phyloP scores from a whole-genome alignment of 495 filamentous ascomycete genomes.

The Penicilliopsis zonata region DNA sequence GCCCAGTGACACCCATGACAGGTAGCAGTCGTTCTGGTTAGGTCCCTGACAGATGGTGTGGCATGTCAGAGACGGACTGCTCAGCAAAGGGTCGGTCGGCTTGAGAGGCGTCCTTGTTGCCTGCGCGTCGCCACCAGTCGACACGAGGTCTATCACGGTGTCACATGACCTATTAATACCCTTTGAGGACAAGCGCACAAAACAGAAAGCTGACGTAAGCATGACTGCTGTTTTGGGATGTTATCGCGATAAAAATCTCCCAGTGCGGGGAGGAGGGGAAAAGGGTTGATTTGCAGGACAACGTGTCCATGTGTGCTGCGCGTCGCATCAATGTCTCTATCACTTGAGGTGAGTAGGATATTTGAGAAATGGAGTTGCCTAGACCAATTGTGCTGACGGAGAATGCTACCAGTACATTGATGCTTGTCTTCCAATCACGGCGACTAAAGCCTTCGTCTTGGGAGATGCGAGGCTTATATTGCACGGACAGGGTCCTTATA shows the following conservation, averaged over 20 bases:
- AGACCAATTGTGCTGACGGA: conserved; percentile 4
- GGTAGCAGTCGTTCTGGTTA: neutral
- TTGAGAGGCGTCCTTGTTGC: neutral
- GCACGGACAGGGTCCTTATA: conserved; percentile 29
- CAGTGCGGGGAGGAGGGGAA: conserved; percentile 5
- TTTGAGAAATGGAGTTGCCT: too few species aligned
- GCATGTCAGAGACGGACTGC: neutral
- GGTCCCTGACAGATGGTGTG: neutral
- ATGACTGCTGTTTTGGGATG: conserved; percentile 7
- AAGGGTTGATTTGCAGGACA: neutral
- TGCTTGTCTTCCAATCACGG: conserved; percentile 34
- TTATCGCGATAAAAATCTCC: conserved; percentile 1
- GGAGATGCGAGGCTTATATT: conserved; percentile 17
- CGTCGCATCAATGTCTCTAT: conserved; percentile 16
- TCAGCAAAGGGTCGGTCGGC: neutral
- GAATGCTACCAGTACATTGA: conserved; percentile 26
- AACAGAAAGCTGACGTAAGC: conserved; percentile 10
- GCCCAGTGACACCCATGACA: conserved; percentile 92
- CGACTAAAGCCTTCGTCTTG: conserved; percentile 20
- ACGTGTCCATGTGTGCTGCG: conserved; percentile 7
- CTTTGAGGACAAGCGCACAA: conserved; percentile 9
- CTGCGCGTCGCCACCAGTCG: conserved; percentile 6
- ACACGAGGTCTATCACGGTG: conserved; percentile 11
- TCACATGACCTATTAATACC: conserved; percentile 17
- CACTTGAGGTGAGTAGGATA: conserved; percentile 28